These are phyloP conservation scores for Calamus simplicifolius DNA, from an alignment of 176 grass and related monocot genomes.

Conservation along the genomic window DNA sequence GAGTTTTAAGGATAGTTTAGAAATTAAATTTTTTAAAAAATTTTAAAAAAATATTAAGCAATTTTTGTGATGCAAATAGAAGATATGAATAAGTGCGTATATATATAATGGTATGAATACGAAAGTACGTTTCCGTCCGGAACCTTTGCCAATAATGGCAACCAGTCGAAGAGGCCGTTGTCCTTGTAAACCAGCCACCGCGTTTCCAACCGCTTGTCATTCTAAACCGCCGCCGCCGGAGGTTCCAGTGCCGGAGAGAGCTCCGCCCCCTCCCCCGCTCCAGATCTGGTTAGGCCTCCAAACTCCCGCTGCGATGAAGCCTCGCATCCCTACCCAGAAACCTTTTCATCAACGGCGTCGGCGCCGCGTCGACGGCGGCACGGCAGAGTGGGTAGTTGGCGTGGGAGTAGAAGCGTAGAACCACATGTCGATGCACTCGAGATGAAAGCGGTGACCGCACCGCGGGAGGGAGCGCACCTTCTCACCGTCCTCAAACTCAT, in stretches of 20 bases:
- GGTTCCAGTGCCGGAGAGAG: background rate
- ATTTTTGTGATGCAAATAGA: too few relatives aligned
- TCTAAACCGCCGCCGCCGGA: background rate
- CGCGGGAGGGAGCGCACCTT: conserved; percentile 38
- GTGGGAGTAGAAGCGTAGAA: conserved; percentile 48
- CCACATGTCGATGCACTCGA: conserved; percentile 61
- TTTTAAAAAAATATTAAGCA: too few relatives aligned
- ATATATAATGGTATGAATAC: too few relatives aligned
- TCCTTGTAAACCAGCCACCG: background rate
- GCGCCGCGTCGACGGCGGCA: conserved; percentile 21
- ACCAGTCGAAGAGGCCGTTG: too few relatives aligned
- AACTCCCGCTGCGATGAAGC: background rate
- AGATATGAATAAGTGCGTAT: too few relatives aligned
- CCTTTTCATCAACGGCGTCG: conserved; percentile 19
- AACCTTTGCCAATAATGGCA: too few relatives aligned
- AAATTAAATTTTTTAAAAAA: too few relatives aligned
- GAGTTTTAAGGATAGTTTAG: too few relatives aligned
- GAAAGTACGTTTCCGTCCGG: too few relatives aligned
- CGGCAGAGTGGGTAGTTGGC: conserved; percentile 59
- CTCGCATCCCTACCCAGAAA: conserved; percentile 25
- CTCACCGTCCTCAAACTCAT: conserved; percentile 66
- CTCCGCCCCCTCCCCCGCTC: conserved; percentile 3
- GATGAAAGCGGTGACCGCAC: conserved; percentile 55
- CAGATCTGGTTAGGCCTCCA: conserved; percentile 7
- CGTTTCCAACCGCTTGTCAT: conserved; percentile 2